Conservation (phyloP, 2,329 filamentous ascomycete genomes). For the Aureobasidium pullulans region DNA sequence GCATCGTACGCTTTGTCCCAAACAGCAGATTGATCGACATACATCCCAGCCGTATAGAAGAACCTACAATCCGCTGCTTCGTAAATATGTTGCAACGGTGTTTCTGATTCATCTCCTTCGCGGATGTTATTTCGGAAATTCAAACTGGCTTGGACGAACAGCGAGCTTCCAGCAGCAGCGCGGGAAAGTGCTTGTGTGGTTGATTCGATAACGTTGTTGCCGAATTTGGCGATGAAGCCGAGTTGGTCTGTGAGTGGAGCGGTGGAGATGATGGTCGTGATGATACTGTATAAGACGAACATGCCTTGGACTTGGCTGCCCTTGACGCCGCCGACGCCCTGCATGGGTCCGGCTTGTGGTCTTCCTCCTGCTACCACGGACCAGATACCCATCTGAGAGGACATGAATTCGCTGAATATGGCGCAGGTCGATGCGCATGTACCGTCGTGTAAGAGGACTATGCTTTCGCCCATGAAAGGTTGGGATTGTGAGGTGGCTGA, state of each 20-base stretch:
- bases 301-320: constrained; percentile 25
- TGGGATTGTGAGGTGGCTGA: constrained; percentile 24
- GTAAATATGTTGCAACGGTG: constrained; percentile 42
- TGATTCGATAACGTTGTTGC: background rate
- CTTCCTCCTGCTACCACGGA: constrained; percentile 34
- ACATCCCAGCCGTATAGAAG: constrained; percentile 44
- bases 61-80: constrained; percentile 46
- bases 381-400: constrained; percentile 31
- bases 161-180: background rate
- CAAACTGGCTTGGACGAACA: constrained; percentile 15
- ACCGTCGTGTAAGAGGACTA: constrained; percentile 36
- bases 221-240: background rate
- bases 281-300: background rate
- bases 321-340: constrained; percentile 35
- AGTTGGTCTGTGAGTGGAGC: background rate
- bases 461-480: constrained; percentile 30
- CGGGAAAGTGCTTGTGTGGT: background rate
- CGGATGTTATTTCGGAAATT: constrained; percentile 27
- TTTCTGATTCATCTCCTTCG: constrained; percentile 23
- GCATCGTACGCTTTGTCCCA: constrained; percentile 37
- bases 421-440: constrained; percentile 37
- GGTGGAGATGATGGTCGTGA: constrained; percentile 18
- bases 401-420: constrained; percentile 35
- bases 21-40: constrained; percentile 38
- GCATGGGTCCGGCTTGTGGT: constrained; percentile 32